Evolutionary conservation across 148 eudicot genomes (phyloP), one percentile per base, ranked within the genome.

Genomic region (Bassia scoparia): DNA sequence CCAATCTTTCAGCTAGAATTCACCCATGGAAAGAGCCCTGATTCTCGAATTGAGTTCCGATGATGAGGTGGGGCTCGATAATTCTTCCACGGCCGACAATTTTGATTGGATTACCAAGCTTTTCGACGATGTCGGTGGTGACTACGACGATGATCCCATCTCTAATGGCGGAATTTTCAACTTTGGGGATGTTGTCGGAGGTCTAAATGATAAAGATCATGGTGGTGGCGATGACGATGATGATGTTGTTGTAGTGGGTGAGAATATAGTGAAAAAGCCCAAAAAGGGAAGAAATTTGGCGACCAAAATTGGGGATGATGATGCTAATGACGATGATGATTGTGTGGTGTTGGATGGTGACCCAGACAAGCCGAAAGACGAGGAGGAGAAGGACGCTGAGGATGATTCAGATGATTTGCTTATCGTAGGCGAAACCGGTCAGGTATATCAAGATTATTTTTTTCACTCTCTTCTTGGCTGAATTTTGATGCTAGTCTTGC

Each of bases 11-110:
- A 37, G 33, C 3, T 18, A 18, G 52, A 31, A 18, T 24, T 21
- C 4, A 41, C 20, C 58, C 21, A 79, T 79, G 82, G 74, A 74
- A 27, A 69, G 54, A 56, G 11, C 53, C 71, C 60, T 64, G 20
- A 63, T 79, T 70, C 56, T 87, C 14, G 94, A 91, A 3, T 76
- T 89, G 37, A 86, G 92, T 48, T 89, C 94, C n/a, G 94, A 89
- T 56, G 97, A 91, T 26, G 94, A 91, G 43, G 76, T 77, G 23
- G 83, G 77, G 29, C 83, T 85, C 59, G 83, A 81, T 4, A 82
- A 71, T 17, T 61, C 63, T 21, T 60, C 79, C 15, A 67, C 70
- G 15, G 78, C 60, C 21, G 89, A 87, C 17, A 84, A 87, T 49
- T 58, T 56, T 56, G 88, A 80, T 41, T 91, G 92, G 92, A 48